Percentiles rank a stretch among this genome's conserved stretches.
These are phyloP conservation scores for Cladosporium sp. DNA, from an alignment of 2,329 filamentous ascomycete species.

Conservation along the genomic window DNA sequence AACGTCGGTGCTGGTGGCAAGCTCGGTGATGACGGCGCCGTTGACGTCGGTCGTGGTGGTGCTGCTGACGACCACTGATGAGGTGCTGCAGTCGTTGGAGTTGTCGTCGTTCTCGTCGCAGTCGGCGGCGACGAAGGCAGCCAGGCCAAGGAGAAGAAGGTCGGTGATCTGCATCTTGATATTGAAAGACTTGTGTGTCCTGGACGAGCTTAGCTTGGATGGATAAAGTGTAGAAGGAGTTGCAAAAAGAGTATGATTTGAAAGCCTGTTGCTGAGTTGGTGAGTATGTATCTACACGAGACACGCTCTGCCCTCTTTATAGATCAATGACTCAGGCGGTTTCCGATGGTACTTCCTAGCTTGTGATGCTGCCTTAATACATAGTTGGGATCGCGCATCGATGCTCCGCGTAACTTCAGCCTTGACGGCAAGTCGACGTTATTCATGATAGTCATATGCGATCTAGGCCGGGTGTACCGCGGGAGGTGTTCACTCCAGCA, in stretches of 20 bases:
- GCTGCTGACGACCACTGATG: neutral
- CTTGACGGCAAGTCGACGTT: neutral
- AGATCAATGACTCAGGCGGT: neutral
- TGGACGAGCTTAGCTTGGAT: neutral
- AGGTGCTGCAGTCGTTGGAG: slow-evolving; percentile 9
- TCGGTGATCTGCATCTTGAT: slow-evolving; percentile 15
- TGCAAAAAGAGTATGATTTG: neutral
- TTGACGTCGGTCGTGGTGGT: slow-evolving; percentile 7
- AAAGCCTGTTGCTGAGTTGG: neutral
- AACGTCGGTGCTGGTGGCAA: slow-evolving; percentile 12
- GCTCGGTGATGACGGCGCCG: slow-evolving; percentile 11
- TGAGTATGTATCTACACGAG: neutral
- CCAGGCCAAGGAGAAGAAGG: slow-evolving; percentile 12
- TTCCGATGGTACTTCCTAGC: too few relatives aligned
- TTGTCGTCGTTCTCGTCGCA: slow-evolving; percentile 14
- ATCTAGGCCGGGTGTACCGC: neutral
- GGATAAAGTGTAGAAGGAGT: neutral
- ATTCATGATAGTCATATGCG: too few relatives aligned
- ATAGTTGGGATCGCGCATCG: neutral
- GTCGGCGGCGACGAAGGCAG: slow-evolving; percentile 12
- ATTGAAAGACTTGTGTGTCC: neutral
- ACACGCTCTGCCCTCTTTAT: neutral
- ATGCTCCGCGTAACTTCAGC: neutral
- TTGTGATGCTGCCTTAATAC: neutral
- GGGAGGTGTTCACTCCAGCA: neutral